Conservation (phyloP, 2,329 filamentous ascomycete genomes). For the Talaromyces sp. region DNA sequence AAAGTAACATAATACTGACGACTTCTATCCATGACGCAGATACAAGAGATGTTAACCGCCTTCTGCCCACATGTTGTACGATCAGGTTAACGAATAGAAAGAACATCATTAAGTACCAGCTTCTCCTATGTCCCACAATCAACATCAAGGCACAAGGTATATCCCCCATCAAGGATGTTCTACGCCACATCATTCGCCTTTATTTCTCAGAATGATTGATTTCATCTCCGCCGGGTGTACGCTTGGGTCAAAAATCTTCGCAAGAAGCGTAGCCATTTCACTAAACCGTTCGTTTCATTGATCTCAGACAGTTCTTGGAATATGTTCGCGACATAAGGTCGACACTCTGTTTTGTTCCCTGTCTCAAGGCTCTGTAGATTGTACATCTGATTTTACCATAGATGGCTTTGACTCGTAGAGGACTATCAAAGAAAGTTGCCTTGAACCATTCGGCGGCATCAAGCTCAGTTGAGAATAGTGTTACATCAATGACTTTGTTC, state of each 20-base stretch:
- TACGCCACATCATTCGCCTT: not conserved
- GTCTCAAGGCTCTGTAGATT: not conserved
- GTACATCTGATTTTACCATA: not conserved
- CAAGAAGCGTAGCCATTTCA: not conserved
- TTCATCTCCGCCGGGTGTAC: not conserved
- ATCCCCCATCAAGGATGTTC: not conserved
- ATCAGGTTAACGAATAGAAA: not conserved
- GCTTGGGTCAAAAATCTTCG: not conserved
- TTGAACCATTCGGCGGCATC: not conserved
- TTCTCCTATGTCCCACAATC: not conserved
- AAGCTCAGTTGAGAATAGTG: not conserved
- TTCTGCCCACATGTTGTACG: not conserved
- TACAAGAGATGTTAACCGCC: not conserved
- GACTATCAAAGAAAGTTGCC: not conserved
- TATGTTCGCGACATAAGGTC: too few species aligned
- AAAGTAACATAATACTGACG: not conserved
- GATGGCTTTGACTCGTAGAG: not conserved
- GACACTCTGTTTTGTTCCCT: not conserved
- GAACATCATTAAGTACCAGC: not conserved
- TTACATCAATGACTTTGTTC: not conserved
- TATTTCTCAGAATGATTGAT: not conserved
- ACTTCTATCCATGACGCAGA: not conserved
- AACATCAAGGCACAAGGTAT: not conserved
- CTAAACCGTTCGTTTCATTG: not conserved
- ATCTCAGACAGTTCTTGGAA: too few species aligned